These are phyloP conservation scores for Magnusiomyces suaveolens DNA, from an alignment of 1,139 yeast genomes.

Conservation along the genomic window DNA sequence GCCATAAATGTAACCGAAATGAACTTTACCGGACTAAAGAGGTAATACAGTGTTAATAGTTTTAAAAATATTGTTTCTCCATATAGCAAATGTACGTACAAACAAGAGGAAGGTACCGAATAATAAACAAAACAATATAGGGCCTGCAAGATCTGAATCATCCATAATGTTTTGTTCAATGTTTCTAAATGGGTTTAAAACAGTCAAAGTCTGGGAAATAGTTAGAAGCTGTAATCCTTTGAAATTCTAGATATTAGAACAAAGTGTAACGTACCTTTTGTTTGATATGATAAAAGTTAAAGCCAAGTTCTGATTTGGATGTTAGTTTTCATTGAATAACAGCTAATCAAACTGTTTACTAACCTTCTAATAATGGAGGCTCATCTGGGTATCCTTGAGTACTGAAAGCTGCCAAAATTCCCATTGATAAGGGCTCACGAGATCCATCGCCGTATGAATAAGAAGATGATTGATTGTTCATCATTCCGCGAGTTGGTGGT, in stretches of 20 bases:
- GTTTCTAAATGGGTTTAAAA: slow-evolving; percentile 62
- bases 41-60: background rate
- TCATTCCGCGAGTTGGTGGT: slow-evolving; percentile 11
- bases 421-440: slow-evolving; percentile 50
- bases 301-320: slow-evolving; percentile 58
- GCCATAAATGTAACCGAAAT: slow-evolving; percentile 94
- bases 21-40: slow-evolving; percentile 67
- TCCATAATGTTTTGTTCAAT: slow-evolving; percentile 69
- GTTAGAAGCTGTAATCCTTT: background rate
- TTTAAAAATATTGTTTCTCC: too few species aligned
- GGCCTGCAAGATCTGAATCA: slow-evolving; percentile 93
- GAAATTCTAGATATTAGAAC: background rate
- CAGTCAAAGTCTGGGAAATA: slow-evolving; percentile 54
- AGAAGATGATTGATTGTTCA: background rate
- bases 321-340: background rate
- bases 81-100: too few species aligned
- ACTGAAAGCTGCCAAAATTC: slow-evolving; percentile 85
- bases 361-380: slow-evolving; percentile 68
- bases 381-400: slow-evolving; percentile 91
- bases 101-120: slow-evolving; percentile 78
- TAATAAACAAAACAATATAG: slow-evolving; percentile 74
- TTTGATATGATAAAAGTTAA: slow-evolving; percentile 80
- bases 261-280: slow-evolving; percentile 38
- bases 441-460: slow-evolving; percentile 24
- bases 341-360: slow-evolving; percentile 2